Base-by-base conservation (phyloP, 176 grass and related monocot genomes). In the Echinochloa phyllopogon region DNA sequence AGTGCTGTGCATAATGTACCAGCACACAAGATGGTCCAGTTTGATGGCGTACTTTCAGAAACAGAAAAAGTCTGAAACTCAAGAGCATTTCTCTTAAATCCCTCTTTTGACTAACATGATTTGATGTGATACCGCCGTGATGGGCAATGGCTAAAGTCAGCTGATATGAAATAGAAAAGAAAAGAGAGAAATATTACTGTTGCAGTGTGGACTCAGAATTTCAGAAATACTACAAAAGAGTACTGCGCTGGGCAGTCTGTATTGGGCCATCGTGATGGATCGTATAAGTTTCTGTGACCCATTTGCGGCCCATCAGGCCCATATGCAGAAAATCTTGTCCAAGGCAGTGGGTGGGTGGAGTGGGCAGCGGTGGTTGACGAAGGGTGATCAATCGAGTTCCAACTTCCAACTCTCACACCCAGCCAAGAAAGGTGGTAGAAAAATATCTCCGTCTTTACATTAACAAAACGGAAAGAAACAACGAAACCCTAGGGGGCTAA, bases 361-460 rank as follows among this genome's bases (percentile, higher is more conserved):
- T 70, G 7, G 82, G 23, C 48, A 74, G 21, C 40, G 41, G 83
- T 66, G 6, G 88, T 57, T 86, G 79, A 78, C 15, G 79, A 27
- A 78, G 42, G 65, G 47, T 79, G n/a, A 73, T 90, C 84, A 29
- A 53, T 86, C 56, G n/a, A 70, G 20, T 37, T 79, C 59, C 55
- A 52, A 24, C 65, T 44, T 21, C 18, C 41, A 71, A 60, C 57
- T 10, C 43, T 33, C 58, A 27, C 61, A 52, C 41, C 62, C 24
- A 61, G 6, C 49, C 69, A 74, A 47, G 20, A 73, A 72, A 63
- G 18, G 43, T 16, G 42, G 17, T 2, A 51, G 1, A 10, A 27
- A 81, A 85, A 76, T 10, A 61, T 18, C 51, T 18, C 36, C 12
- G 9, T n/a, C 6, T 80, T 81, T 61, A 60, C 21, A 68, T 51